Base-by-base conservation (phyloP, 2,329 filamentous ascomycete species). In the Bretziella fagacearum region DNA sequence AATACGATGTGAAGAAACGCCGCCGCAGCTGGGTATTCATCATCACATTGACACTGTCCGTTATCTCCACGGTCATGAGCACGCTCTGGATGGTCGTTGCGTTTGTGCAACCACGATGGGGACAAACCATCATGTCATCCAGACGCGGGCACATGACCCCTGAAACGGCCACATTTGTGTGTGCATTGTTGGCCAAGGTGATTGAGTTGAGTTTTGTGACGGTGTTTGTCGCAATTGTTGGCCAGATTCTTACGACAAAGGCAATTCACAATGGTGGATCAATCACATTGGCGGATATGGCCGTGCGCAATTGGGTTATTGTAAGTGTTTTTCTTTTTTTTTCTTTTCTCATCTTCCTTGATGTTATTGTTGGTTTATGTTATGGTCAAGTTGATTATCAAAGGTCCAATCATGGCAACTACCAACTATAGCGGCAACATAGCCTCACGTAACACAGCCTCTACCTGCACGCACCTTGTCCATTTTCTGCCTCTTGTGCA, bases 151-250 rank as follows among this genome's bases (percentile, higher is more conserved):
- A 25, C 15, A 55, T 87, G 13, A 64, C 65, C 0, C 76, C 78
- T 0, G 70, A 76, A 0, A 79, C 74, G 1, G 82, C 83, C 0
- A 77, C 74, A 1, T 61, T 83, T 1, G 56, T 87, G 1, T 77
- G 74, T n/a, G 72, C 81, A 0, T 60, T 84, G 2, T 63, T 84
- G 29, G 80, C 83, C 6, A 89, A 87, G 60, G 73, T 79, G 0
- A 83, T 87, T 41, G 84, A 89, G 60, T 57, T 87, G 53, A 77
- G 79, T 0, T 89, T 86, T 55, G 81, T 84, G 3, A 84, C 82
- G 0, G 77, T 84, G 0, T 82, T 84, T 51, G 79, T 87, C 1
- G 72, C 79, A 0, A 82, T 82, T 47, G 58, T 87, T 0, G 84
- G 84, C 0, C 84, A 91, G 57, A 71, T 81, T 0, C 62, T 89